Evolutionary conservation across 768 basidiomycete species (phyloP).

Genomic region (Sarcodon sp.): DNA sequence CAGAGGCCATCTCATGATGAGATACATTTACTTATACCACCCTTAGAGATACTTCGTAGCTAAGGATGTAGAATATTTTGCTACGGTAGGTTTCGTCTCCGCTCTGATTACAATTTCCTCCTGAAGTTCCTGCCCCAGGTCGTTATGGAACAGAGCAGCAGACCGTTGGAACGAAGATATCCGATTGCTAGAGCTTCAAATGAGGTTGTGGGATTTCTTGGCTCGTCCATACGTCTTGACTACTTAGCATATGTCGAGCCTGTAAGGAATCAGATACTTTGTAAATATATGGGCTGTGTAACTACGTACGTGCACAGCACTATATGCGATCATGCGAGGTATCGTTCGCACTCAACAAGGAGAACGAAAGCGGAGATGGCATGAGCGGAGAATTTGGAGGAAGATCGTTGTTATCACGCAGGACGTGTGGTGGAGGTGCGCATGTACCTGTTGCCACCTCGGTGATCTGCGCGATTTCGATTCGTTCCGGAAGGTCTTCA

Average conservation of each 20-base stretch:
- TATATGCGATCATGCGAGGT: too few relatives aligned
- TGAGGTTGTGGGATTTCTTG: constrained; percentile 77
- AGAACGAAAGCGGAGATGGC: constrained; percentile 65
- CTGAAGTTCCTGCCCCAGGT: constrained; percentile 27
- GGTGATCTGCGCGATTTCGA: constrained; percentile 68
- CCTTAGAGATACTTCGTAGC: constrained; percentile 56
- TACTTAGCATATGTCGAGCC: too few relatives aligned
- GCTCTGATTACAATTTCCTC: neutral
- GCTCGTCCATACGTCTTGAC: too few relatives aligned
- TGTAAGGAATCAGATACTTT: too few relatives aligned
- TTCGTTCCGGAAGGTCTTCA: constrained; percentile 79
- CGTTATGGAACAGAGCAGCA: constrained; percentile 67
- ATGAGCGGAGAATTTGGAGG: constrained; percentile 37
- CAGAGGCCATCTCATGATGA: neutral
- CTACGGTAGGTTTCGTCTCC: constrained; percentile 38
- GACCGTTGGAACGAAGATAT: constrained; percentile 63
- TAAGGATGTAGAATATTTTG: constrained; percentile 57
- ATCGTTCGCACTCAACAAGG: constrained; percentile 56
- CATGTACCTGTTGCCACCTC: constrained; percentile 73
- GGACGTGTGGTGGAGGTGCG: constrained; percentile 48
- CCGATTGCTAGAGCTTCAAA: constrained; percentile 77
- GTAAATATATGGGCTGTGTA: too few relatives aligned
- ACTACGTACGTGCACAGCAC: too few relatives aligned
- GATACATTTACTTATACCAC: neutral
- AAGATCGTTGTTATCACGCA: constrained; percentile 40